Percentiles rank a stretch among this genome's conserved stretches.
Conservation (phyloP, 2,329 filamentous ascomycete species). For the Chaetothyriales sp. region DNA sequence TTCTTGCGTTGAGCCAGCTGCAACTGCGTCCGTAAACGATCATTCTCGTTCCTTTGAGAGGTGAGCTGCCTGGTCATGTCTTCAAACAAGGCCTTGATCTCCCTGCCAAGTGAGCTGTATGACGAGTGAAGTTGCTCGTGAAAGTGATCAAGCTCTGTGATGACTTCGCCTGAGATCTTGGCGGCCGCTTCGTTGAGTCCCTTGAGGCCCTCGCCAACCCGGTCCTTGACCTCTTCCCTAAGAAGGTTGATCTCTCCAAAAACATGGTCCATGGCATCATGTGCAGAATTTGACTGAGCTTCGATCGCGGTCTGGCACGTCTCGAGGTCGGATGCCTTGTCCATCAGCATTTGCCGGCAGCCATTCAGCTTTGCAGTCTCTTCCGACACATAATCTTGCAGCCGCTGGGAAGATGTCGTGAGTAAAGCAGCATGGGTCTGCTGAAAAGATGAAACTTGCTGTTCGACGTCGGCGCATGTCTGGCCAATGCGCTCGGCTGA, state of each 20-base stretch:
- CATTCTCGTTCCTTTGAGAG: conserved; percentile 62
- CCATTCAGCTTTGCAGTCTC: conserved; percentile 59
- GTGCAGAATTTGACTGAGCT: conserved; percentile 38
- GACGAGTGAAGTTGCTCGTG: conserved; percentile 70
- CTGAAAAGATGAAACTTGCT: conserved; percentile 59
- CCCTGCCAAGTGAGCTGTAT: conserved; percentile 67
- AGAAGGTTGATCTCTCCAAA: conserved; percentile 86
- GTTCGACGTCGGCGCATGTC: conserved; percentile 64
- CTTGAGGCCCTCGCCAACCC: conserved; percentile 71
- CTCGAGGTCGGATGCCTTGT: conserved; percentile 55
- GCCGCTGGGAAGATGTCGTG: conserved; percentile 51
- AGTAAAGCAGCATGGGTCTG: conserved; percentile 60
- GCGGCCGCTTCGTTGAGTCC: conserved; percentile 73
- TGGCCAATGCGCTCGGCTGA: conserved; percentile 63
- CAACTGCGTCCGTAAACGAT: conserved; percentile 58
- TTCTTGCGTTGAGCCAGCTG: conserved; percentile 55
- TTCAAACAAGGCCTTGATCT: conserved; percentile 78
- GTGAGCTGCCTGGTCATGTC: conserved; percentile 61
- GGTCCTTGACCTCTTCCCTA: conserved; percentile 72
- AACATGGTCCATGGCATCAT: conserved; percentile 78
- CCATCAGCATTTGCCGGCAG: conserved; percentile 56
- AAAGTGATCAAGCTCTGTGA: conserved; percentile 72
- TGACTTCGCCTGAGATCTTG: conserved; percentile 76
- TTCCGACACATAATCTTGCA: conserved; percentile 61
- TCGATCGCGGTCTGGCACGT: conserved; percentile 55